Conservation (phyloP, 208 protist genomes). For the Trichomonas tenax region DNA sequence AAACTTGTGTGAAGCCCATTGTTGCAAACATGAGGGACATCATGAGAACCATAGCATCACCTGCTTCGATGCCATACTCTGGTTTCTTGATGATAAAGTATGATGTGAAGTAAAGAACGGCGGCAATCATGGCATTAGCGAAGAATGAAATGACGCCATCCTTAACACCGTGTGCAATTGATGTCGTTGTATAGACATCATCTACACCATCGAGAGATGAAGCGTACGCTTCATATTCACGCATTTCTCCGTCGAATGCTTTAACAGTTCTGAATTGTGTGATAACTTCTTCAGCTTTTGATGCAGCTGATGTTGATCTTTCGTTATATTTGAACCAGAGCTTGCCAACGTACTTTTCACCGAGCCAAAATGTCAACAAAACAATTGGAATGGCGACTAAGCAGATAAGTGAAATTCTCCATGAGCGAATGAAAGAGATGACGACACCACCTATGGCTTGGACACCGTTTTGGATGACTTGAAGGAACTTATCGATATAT, state of each 20-base stretch:
- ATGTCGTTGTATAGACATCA: background rate
- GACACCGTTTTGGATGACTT: background rate
- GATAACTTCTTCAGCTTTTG: background rate
- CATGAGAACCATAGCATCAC: background rate
- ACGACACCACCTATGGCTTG: background rate
- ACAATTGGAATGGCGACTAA: background rate
- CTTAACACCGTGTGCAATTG: background rate
- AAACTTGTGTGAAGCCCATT: background rate
- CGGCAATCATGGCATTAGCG: background rate
- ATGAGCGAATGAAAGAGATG: background rate
- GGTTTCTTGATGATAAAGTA: background rate
- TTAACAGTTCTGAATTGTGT: background rate
- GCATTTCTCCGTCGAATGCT: background rate
- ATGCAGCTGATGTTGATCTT: background rate
- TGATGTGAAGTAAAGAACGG: background rate
- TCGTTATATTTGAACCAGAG: background rate
- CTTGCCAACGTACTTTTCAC: background rate
- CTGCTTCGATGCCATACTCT: background rate
- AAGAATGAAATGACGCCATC: background rate
- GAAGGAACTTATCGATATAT: background rate
- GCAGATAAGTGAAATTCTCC: background rate
- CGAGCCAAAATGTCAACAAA: background rate
- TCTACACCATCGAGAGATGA: background rate
- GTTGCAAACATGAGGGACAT: background rate
- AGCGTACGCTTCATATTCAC: background rate